Conservation (phyloP, 1,284 basidiomycete genomes). For the Microstroma glucosiphilum region DNA sequence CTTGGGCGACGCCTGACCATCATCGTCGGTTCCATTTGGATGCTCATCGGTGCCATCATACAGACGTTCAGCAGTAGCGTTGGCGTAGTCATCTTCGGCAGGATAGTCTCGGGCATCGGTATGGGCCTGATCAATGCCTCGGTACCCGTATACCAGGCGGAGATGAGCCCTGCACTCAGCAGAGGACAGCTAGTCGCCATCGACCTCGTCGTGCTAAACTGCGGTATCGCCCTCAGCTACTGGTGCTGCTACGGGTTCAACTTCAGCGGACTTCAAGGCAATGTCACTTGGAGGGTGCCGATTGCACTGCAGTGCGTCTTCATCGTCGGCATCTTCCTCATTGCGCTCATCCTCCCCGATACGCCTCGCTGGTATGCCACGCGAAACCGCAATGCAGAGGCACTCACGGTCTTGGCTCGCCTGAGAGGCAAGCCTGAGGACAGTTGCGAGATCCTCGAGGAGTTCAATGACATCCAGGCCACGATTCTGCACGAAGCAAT, state of each 20-base stretch:
- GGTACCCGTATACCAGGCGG: constrained; percentile 9
- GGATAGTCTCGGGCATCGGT: constrained; percentile 1
- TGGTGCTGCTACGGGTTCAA: constrained; percentile 12
- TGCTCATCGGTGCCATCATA: constrained; percentile 3
- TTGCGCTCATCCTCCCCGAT: constrained; percentile 8
- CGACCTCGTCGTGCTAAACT: constrained; percentile 9
- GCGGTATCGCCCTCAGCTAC: constrained; percentile 12
- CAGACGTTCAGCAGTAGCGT: not conserved
- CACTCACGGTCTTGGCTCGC: constrained; percentile 7
- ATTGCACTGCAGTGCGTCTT: constrained; percentile 12
- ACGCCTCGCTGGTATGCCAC: constrained; percentile 8
- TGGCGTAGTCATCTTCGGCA: constrained; percentile 1
- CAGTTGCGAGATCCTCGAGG: not conserved
- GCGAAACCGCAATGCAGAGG: constrained; percentile 4
- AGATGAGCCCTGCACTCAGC: constrained; percentile 6
- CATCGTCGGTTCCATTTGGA: not conserved
- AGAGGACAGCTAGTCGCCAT: constrained; percentile 8
- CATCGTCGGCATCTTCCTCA: constrained; percentile 7
- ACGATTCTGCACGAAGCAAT: constrained; percentile 5
- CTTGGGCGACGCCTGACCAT: constrained; percentile 10
- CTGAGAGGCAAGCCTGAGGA: not conserved
- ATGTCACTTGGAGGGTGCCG: constrained; percentile 8
- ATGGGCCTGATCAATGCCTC: constrained; percentile 10
- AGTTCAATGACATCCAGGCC: constrained; percentile 8
- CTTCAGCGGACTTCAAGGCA: not conserved